Evolutionary conservation across 2,329 filamentous ascomycete genomes (phyloP).

Genomic region (Stemphylium beticola): DNA sequence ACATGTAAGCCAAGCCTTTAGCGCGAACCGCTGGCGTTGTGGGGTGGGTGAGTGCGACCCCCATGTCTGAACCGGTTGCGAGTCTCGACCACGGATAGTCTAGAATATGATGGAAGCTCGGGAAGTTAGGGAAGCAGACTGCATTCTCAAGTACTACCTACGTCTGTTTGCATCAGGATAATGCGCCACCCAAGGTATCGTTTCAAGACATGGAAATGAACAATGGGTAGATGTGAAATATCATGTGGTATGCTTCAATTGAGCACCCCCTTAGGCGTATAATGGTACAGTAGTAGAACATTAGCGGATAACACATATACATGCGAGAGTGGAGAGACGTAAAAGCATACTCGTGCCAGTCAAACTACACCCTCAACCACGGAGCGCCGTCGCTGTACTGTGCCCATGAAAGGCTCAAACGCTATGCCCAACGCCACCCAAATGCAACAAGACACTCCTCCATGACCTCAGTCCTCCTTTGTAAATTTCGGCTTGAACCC

Average conservation of each 20-base stretch:
- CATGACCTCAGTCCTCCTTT: conserved; percentile 66
- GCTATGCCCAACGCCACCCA: conserved; percentile 34
- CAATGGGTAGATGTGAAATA: too few species aligned
- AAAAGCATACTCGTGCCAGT: conserved; percentile 9
- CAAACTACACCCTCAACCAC: conserved; percentile 2
- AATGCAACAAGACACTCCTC: conserved; percentile 22
- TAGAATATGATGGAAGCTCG: too few species aligned
- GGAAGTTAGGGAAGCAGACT: too few species aligned
- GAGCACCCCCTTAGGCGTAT: background rate
- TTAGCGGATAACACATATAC: conserved; percentile 13
- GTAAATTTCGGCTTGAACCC: conserved; percentile 97
- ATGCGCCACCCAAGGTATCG: background rate
- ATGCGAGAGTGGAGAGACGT: conserved; percentile 25
- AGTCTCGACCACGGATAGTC: too few species aligned
- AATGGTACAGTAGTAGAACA: conserved; percentile 27
- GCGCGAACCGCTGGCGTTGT: conserved; percentile 10
- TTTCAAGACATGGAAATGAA: background rate
- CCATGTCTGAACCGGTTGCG: too few species aligned
- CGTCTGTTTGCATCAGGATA: too few species aligned
- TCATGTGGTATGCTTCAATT: background rate
- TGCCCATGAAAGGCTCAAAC: conserved; percentile 16
- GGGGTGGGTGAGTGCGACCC: conserved; percentile 8
- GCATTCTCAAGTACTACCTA: background rate
- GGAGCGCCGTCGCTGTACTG: conserved; percentile 14
- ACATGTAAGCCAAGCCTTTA: conserved; percentile 21